A percentile compares a stretch with the other conserved stretches of the same genome.
These are phyloP conservation scores for Torulaspora globosa DNA, from an alignment of 1,139 yeast species.

Conservation along the genomic window DNA sequence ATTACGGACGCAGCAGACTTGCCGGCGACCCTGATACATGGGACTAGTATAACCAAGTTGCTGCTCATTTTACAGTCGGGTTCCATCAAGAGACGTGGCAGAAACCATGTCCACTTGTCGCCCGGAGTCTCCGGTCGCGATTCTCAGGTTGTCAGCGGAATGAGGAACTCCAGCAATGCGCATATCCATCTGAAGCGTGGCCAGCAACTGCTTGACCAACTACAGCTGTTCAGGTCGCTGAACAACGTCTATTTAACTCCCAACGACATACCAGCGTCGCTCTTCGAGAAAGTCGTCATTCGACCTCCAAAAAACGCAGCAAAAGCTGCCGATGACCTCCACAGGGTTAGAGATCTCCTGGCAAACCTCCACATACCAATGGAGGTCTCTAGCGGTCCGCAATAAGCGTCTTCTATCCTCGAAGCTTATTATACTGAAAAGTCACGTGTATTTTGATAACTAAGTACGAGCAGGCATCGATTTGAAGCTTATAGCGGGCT, in stretches of 20 bases:
- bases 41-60: constrained; percentile 60
- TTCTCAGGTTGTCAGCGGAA: constrained; percentile 57
- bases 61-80: constrained; percentile 47
- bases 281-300: constrained; percentile 42
- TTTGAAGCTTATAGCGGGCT: neutral
- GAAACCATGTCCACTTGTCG: constrained; percentile 85
- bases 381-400: neutral
- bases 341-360: constrained; percentile 1
- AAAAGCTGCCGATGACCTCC: neutral
- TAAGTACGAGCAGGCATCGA: neutral
- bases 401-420: neutral
- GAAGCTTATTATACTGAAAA: neutral
- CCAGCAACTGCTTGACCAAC: constrained; percentile 42
- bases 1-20: constrained; percentile 35
- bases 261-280: constrained; percentile 53
- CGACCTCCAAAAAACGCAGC: constrained; percentile 12
- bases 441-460: neutral
- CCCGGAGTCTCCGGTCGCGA: constrained; percentile 40
- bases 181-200: constrained; percentile 59
- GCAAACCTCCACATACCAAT: constrained; percentile 3
- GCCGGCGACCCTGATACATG: constrained; percentile 62
- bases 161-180: constrained; percentile 57
- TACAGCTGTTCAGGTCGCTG: constrained; percentile 54
- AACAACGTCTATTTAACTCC: constrained; percentile 73
- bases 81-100: constrained; percentile 53